phyloP scores from a whole-genome alignment of 441 rosid species.

The Cnidoscolus chayamansa region DNA sequence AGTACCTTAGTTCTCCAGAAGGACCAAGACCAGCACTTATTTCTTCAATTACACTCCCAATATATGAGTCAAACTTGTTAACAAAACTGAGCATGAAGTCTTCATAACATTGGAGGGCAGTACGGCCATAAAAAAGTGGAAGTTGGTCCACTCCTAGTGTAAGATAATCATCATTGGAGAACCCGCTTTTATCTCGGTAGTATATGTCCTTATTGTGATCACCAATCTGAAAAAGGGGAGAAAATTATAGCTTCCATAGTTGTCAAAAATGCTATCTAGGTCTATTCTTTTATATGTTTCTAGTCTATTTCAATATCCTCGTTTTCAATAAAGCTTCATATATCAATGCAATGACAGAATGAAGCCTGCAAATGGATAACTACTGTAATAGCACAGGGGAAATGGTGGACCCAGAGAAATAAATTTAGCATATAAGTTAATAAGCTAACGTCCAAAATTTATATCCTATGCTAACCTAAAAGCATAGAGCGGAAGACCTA shows the following conservation, averaged over 20 bases:
- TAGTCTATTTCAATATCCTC: not conserved
- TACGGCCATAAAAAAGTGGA: constrained; percentile 54
- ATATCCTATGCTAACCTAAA: not conserved
- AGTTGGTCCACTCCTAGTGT: constrained; percentile 63
- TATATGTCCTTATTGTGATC: constrained; percentile 50
- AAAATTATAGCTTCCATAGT: constrained; percentile 8
- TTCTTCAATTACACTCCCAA: constrained; percentile 60
- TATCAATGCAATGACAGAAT: not conserved
- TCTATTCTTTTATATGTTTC: not conserved
- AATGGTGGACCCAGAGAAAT: not conserved
- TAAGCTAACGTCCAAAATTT: not conserved
- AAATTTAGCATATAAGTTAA: not conserved
- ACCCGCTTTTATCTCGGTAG: constrained; percentile 50
- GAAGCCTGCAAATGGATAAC: not conserved
- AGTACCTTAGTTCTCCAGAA: constrained; percentile 68
- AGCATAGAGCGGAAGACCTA: not conserved
- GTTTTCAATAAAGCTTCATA: not conserved
- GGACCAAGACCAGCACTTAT: constrained; percentile 38
- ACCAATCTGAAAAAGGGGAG: constrained; percentile 43
- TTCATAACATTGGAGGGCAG: constrained; percentile 61
- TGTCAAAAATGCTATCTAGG: not conserved
- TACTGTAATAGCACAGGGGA: not conserved
- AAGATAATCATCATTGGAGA: constrained; percentile 56
- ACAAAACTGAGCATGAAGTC: constrained; percentile 58
- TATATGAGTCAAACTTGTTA: constrained; percentile 43